Evolutionary conservation across 2,329 filamentous ascomycete genomes (phyloP).

Genomic region (Ramularia endophylla): DNA sequence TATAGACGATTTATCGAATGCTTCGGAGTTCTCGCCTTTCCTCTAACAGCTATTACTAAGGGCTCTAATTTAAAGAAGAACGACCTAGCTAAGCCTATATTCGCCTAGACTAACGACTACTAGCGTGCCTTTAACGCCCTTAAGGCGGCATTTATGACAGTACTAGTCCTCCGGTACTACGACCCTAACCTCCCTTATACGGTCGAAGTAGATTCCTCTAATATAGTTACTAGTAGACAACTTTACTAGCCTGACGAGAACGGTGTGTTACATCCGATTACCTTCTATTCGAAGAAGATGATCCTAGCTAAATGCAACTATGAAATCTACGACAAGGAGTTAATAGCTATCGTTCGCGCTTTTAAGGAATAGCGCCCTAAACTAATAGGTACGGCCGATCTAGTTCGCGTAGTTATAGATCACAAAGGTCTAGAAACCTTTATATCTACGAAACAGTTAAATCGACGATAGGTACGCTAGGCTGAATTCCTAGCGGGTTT

Average conservation of each 20-base stretch:
- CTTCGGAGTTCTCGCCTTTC: not conserved
- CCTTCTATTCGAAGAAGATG: not conserved
- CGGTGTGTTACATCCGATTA: not conserved
- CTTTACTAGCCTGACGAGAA: no score
- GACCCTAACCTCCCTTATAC: not conserved
- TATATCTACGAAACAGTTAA: not conserved
- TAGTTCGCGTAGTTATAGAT: no score
- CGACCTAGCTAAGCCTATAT: not conserved
- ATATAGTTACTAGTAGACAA: not conserved
- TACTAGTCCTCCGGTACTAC: constrained; percentile 1
- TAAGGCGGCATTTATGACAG: not conserved
- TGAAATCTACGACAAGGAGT: not conserved
- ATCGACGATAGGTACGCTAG: not conserved
- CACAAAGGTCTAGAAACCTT: not conserved
- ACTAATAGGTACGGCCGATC: no score
- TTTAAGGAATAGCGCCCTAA: no score
- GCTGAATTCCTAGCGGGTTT: not conserved
- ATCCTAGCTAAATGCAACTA: not conserved
- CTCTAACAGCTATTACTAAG: not conserved
- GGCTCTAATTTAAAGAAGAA: not conserved
- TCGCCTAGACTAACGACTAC: not conserved
- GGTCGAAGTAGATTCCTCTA: constrained; percentile 1
- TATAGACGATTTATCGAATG: not conserved
- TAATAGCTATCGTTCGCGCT: not conserved
- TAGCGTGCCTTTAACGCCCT: not conserved